Evolutionary conservation across 1,284 basidiomycete genomes (phyloP), one percentile per base, ranked within the genome.

Genomic region (Cutaneotrichosporon mucoides): DNA sequence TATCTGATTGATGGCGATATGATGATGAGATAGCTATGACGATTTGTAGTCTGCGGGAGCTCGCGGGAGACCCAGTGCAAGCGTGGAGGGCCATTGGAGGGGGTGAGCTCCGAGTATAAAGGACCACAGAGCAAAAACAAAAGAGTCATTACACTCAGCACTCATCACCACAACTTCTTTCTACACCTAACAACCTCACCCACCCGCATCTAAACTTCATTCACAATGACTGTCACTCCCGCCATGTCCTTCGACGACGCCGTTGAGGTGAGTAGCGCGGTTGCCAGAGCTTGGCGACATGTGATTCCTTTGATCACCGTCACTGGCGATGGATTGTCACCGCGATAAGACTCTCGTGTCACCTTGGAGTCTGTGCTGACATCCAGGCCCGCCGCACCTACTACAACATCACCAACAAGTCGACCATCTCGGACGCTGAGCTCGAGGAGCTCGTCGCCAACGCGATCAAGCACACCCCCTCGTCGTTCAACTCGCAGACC

Each of bases 401-500:
- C 70, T 82, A 82, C 69, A 68, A 70, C 33, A 69, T 82, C 16
- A 71, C 71, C 54, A 72, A 76, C 63, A 70, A 73, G 57, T 71
- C 71, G 11, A 66, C 77, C 38, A 65, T 82, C 53, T 60, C 73
- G 35, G 68, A 80, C 57, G 70, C 69, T 6, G 66, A 77, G 58
- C 66, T 82, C 57, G 63, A 74, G 36, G 70, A 71, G 47, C 63
- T 82, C 48, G 76, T 82, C 61, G 67, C 79, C 64, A 64, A 73
- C 46, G 71, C 72, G 50, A 71, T 82, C 63, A 79, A 79, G 67
- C 72, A 79, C 67, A 70, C 78, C 6, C 81, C 81, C 12, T 73
- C 69, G 47, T 68, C 70, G 38, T 78, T 72, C 76, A 81, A 82
- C 76, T 78, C 76, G 41, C 80, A 81, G 66, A 76, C 78, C 11